Evolutionary conservation across 352 stramenopile genomes (phyloP).

Genomic region (Paralagenidium karlingii): DNA sequence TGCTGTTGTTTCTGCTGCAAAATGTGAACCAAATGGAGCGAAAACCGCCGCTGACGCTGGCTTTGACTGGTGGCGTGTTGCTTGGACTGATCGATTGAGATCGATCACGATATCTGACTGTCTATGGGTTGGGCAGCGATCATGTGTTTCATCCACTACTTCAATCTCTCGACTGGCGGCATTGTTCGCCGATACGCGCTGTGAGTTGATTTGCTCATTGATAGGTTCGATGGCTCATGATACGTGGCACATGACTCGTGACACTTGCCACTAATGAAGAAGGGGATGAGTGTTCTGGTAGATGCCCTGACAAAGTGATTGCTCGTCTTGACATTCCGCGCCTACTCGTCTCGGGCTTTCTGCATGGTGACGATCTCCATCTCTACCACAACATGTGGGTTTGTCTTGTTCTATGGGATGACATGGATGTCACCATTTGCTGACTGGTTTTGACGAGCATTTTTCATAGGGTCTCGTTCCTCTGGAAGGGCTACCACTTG

Average conservation of each 20-base stretch:
- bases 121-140: too few relatives aligned
- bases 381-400: slow-evolving; percentile 86
- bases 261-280: too few relatives aligned
- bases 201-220: too few relatives aligned
- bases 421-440: slow-evolving; percentile 5
- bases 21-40: slow-evolving; percentile 38
- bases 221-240: too few relatives aligned
- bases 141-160: too few relatives aligned
- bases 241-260: too few relatives aligned
- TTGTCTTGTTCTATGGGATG: slow-evolving; percentile 1
- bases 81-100: too few relatives aligned
- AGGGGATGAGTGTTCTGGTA: too few relatives aligned
- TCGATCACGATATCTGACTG: too few relatives aligned
- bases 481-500: slow-evolving; percentile 78
- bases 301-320: slow-evolving; percentile 52
- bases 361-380: slow-evolving; percentile 78
- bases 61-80: slow-evolving; percentile 16
- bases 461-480: slow-evolving; percentile 53
- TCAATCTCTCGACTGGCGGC: too few relatives aligned
- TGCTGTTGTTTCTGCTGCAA: slow-evolving; percentile 9
- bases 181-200: too few relatives aligned
- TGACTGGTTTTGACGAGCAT: too few relatives aligned
- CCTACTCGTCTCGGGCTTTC: slow-evolving; percentile 55
- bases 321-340: slow-evolving; percentile 18
- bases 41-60: slow-evolving; percentile 29